Evolutionary conservation across 805 yeast species (phyloP), one percentile per base, ranked within the genome.

Genomic region (Kuraishia hungarica): DNA sequence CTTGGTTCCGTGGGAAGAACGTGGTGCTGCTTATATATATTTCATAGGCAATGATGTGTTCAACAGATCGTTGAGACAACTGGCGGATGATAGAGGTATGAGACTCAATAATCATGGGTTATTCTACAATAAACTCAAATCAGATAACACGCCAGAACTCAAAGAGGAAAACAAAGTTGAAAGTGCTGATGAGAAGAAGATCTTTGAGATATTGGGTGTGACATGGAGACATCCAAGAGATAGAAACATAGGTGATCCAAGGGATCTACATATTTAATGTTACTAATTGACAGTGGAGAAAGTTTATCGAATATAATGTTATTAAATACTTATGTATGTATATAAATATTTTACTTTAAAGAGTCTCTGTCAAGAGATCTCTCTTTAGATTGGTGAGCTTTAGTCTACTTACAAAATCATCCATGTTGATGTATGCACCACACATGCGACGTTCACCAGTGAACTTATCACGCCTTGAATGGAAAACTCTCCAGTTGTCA

Each of bases 401-500:
- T 39, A 75, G 60, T 28, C 75, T 67, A 26, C 79, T 74, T 11
- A 82, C 69, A 65, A 82, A 85, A 64, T 85, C 91, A 62, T 86
- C 90, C 55, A 86, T 72, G 65, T 82, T 83, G 59, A 81, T 73
- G 66, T 86, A 85, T 1, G 88, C 89, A 13, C 90, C 90, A 65
- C 90, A 86, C 78, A 85, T 76, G 60, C 88, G 71, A 65, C 90
- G 73, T 62, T 79, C 77, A 1, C 91, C 90, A 1, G 84, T 79
- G 57, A 84, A 83, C 57, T 76, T 84, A 50, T 83, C 80, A 61
- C 90, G 75, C 62, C 90, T 75, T 19, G 86, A 82, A 65, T 86
- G 91, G 67, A 85, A 74, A 21, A 83, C 82, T 61, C 91, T 67
- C 89, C 90, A 85, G 64, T 85, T 86, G 64, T 86, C 89, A 64